Evolutionary conservation across 2,329 filamentous ascomycete genomes (phyloP).

Genomic region (Periconia sp.): DNA sequence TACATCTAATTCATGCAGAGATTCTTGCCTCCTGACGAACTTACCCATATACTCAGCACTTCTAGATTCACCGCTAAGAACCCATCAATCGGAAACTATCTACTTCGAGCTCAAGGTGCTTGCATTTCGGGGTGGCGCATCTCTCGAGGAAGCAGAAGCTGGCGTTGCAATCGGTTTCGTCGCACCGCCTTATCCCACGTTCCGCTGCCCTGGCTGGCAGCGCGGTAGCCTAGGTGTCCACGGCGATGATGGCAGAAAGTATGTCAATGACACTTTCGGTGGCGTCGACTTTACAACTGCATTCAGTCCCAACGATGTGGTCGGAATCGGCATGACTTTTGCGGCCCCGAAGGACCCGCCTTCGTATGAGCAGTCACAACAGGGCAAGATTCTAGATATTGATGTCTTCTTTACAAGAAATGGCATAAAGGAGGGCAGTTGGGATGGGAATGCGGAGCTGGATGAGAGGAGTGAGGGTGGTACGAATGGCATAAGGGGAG

Average conservation of each 20-base stretch:
- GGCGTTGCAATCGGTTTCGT: constrained; percentile 73
- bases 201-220: constrained; percentile 82
- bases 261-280: constrained; percentile 76
- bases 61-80: constrained; percentile 63
- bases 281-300: constrained; percentile 70
- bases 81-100: constrained; percentile 60
- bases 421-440: constrained; percentile 64
- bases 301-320: constrained; percentile 69
- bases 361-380: constrained; percentile 33
- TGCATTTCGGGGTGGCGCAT: constrained; percentile 37
- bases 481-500: constrained; percentile 71
- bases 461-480: constrained; percentile 68
- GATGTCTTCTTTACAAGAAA: constrained; percentile 75
- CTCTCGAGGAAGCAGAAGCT: constrained; percentile 52
- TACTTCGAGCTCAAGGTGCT: constrained; percentile 75
- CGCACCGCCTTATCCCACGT: constrained; percentile 77
- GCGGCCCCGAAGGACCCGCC: constrained; percentile 45
- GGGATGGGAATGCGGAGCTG: constrained; percentile 77
- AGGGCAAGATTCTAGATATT: constrained; percentile 50
- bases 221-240: constrained; percentile 77
- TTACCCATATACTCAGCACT: constrained; percentile 72
- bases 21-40: constrained; percentile 70
- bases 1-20: constrained; percentile 53
- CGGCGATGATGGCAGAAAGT: constrained; percentile 78
- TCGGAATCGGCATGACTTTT: constrained; percentile 76